A percentile compares a stretch with the other conserved stretches of the same genome.
phyloP scores from a whole-genome alignment of 768 basidiomycete species.

The Chalciporus chontae region DNA sequence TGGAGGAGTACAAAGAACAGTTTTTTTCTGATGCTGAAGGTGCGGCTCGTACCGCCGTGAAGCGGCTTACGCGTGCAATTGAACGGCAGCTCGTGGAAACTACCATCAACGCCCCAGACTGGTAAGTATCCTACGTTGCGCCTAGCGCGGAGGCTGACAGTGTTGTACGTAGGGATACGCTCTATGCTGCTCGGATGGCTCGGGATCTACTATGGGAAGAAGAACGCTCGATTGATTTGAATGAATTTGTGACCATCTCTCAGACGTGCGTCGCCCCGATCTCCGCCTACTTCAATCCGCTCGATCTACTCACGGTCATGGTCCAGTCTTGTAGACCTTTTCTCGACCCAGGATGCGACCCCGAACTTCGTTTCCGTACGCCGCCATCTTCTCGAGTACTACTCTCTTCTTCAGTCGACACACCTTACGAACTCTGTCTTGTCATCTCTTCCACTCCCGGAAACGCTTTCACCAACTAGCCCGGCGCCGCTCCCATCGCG shows the following conservation, averaged over 20 bases:
- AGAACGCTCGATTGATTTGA: slow-evolving; percentile 70
- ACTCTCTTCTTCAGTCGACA: slow-evolving; percentile 78
- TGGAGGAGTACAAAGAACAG: slow-evolving; percentile 71
- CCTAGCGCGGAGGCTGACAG: slow-evolving; percentile 14
- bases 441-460: slow-evolving; percentile 79
- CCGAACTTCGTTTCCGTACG: slow-evolving; percentile 60
- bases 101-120: slow-evolving; percentile 92
- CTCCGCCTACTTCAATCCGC: slow-evolving; percentile 13
- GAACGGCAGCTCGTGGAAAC: slow-evolving; percentile 66
- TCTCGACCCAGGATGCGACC: slow-evolving; percentile 64
- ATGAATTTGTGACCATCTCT: slow-evolving; percentile 78
- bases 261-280: slow-evolving; percentile 71
- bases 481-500: slow-evolving; percentile 76
- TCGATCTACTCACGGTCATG: slow-evolving; percentile 23
- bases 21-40: slow-evolving; percentile 71
- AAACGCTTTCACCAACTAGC: slow-evolving; percentile 73
- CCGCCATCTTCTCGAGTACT: slow-evolving; percentile 77
- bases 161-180: slow-evolving; percentile 66
- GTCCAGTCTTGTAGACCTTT: slow-evolving; percentile 82
- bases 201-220: slow-evolving; percentile 90
- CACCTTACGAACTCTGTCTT: slow-evolving; percentile 84
- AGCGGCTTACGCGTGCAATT: slow-evolving; percentile 75
- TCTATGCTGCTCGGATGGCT: slow-evolving; percentile 90
- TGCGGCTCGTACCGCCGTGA: slow-evolving; percentile 74
- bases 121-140: slow-evolving; percentile 50